These are phyloP conservation scores for Leccinum aurantiacum DNA, from an alignment of 768 basidiomycete genomes.

Conservation along the genomic window DNA sequence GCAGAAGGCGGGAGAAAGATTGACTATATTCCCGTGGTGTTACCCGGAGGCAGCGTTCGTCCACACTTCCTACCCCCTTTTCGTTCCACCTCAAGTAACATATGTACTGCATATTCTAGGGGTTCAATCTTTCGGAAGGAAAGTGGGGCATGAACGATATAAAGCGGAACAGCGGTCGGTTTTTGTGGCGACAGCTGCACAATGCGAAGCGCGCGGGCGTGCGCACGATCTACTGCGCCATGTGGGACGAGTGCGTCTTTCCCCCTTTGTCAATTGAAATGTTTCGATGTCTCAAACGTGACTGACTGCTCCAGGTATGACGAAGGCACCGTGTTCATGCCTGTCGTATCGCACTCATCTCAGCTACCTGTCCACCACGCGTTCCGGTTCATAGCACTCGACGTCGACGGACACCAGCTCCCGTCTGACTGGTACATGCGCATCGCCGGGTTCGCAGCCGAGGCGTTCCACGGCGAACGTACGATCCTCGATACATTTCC, in stretches of 20 bases:
- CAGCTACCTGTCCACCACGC: constrained; percentile 60
- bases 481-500: constrained; percentile 63
- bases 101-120: constrained; percentile 38
- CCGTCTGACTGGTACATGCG: constrained; percentile 89
- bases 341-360: constrained; percentile 57
- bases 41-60: constrained; percentile 81
- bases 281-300: neutral
- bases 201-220: constrained; percentile 63
- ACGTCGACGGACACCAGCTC: constrained; percentile 74
- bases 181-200: constrained; percentile 77
- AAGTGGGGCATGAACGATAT: constrained; percentile 73
- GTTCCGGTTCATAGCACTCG: constrained; percentile 66
- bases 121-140: constrained; percentile 68
- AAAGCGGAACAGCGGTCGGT: constrained; percentile 69
- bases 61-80: neutral
- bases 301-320: constrained; percentile 55
- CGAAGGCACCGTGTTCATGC: constrained; percentile 83
- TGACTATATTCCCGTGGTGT: constrained; percentile 82
- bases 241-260: constrained; percentile 78
- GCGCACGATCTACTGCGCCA: constrained; percentile 73
- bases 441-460: constrained; percentile 69
- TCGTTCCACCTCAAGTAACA: constrained; percentile 5
- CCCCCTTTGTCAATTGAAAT: neutral
- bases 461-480: constrained; percentile 65
- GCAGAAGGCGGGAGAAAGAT: constrained; percentile 51